A percentile compares a stretch with the other conserved stretches of the same genome.
Evolutionary conservation across 495 filamentous ascomycete genomes (phyloP).

Genomic region (Parachaetomium inaequale): DNA sequence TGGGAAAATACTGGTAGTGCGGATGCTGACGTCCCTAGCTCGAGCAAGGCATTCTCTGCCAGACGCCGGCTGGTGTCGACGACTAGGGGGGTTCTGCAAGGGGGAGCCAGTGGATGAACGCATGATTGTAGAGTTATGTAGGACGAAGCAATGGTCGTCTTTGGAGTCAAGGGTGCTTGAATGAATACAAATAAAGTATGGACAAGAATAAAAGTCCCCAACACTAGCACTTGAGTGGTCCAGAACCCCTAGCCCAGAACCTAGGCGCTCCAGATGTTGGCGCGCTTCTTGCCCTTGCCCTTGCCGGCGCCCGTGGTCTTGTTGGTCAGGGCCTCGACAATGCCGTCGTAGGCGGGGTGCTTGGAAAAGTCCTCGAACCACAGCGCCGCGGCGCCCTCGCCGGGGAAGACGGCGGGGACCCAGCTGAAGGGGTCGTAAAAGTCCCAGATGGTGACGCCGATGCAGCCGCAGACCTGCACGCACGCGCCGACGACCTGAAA

Average conservation of each 20-base stretch:
- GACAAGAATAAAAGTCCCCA: neutral
- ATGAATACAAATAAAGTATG: neutral
- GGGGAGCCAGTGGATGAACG: no score
- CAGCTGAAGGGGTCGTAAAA: slow-evolving; percentile 54
- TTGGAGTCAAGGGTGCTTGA: neutral
- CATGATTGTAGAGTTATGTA: no score
- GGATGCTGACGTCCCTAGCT: no score
- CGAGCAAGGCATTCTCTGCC: no score
- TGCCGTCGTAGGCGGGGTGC: slow-evolving; percentile 53
- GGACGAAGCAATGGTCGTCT: no score
- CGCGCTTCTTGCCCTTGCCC: neutral
- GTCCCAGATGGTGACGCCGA: slow-evolving; percentile 69
- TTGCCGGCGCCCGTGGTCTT: slow-evolving; percentile 18
- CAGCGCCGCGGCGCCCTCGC: slow-evolving; percentile 51
- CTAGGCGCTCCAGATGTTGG: neutral
- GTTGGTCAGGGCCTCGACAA: slow-evolving; percentile 33
- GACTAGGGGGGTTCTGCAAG: no score
- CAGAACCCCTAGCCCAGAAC: neutral
- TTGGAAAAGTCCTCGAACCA: slow-evolving; percentile 51
- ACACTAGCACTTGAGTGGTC: no score
- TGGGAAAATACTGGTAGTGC: no score
- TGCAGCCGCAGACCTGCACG: slow-evolving; percentile 52
- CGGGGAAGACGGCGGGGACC: slow-evolving; percentile 55
- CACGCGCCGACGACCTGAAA: slow-evolving; percentile 51
- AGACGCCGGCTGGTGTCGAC: no score